A percentile compares a stretch with the other conserved stretches of the same genome.
phyloP scores from a whole-genome alignment of 2,329 filamentous ascomycete species.

The Helotiales sp. region DNA sequence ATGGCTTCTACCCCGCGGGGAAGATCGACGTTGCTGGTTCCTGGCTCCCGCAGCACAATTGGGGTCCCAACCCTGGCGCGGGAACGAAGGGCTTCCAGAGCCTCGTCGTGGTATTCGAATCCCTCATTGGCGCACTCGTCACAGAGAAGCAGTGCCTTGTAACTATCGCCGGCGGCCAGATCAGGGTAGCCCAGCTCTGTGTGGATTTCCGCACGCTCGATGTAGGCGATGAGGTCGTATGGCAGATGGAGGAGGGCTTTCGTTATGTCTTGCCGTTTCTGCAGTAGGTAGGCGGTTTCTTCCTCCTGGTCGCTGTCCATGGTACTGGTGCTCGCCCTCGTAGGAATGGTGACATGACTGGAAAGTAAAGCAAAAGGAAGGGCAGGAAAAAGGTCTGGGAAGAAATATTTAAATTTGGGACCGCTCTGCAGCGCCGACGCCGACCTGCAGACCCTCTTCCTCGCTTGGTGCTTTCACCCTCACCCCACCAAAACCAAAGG shows the following conservation, averaged over 20 bases:
- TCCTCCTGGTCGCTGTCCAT: conserved; percentile 36
- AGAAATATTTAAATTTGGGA: conserved; percentile 14
- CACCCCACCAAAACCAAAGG: background rate
- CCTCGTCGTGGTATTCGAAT: conserved; percentile 81
- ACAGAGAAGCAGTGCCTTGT: conserved; percentile 83
- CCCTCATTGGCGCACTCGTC: conserved; percentile 79
- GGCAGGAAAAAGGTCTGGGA: background rate
- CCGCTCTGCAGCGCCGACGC: background rate
- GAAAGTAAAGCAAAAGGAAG: background rate
- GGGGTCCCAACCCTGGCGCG: conserved; percentile 42
- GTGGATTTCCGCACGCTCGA: conserved; percentile 74
- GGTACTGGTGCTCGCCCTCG: conserved; percentile 6
- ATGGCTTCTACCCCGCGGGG: conserved; percentile 24
- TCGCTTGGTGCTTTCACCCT: no score
- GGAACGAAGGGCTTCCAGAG: conserved; percentile 49
- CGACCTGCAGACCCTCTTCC: no score
- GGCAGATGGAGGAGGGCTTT: conserved; percentile 56
- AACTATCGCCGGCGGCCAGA: conserved; percentile 86
- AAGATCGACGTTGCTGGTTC: conserved; percentile 22
- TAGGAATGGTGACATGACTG: conserved; percentile 4
- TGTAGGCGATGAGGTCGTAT: conserved; percentile 68
- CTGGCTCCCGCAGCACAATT: conserved; percentile 48
- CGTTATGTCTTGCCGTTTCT: conserved; percentile 62
- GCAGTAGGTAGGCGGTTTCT: conserved; percentile 49
- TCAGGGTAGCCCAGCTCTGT: conserved; percentile 83